These are phyloP conservation scores for Fusarium redolens DNA, from an alignment of 2,329 filamentous ascomycete genomes.

Conservation along the genomic window DNA sequence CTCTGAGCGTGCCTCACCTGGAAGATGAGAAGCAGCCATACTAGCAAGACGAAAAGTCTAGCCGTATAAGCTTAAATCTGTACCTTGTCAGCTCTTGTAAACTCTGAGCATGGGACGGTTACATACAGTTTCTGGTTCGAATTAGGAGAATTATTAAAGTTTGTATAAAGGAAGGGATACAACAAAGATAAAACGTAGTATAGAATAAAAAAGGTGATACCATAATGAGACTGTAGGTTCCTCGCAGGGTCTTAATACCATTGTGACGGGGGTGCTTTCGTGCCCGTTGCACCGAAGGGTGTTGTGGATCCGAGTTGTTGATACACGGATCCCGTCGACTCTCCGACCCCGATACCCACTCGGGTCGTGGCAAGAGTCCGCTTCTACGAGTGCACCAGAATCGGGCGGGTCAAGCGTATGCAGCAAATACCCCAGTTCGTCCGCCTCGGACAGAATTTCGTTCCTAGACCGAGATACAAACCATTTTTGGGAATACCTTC, in stretches of 20 bases:
- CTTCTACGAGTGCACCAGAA: background rate
- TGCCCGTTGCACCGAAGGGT: slow-evolving; percentile 25
- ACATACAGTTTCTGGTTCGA: slow-evolving; percentile 18
- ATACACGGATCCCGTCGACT: slow-evolving; percentile 27
- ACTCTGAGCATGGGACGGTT: background rate
- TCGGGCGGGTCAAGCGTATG: background rate
- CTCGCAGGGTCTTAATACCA: slow-evolving; percentile 26
- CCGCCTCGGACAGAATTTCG: slow-evolving; percentile 3
- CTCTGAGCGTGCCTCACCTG: slow-evolving; percentile 18
- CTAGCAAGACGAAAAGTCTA: slow-evolving; percentile 12
- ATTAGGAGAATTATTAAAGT: slow-evolving; percentile 17
- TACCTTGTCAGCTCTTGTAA: background rate
- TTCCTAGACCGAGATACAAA: background rate
- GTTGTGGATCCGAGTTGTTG: slow-evolving; percentile 7
- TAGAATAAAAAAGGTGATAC: background rate
- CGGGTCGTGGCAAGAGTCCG: slow-evolving; percentile 22
- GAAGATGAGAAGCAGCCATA: slow-evolving; percentile 23
- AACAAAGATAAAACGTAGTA: background rate
- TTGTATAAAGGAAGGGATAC: background rate
- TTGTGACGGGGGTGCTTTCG: background rate
- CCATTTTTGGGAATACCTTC: slow-evolving; percentile 1
- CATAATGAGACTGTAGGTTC: background rate
- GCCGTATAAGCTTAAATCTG: slow-evolving; percentile 3
- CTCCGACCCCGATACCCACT: slow-evolving; percentile 28
- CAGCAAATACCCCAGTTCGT: slow-evolving; percentile 26